Percentiles rank a stretch among this genome's conserved stretches.
Conservation (phyloP, 2,329 filamentous ascomycete species). For the Aspergillus fructus region DNA sequence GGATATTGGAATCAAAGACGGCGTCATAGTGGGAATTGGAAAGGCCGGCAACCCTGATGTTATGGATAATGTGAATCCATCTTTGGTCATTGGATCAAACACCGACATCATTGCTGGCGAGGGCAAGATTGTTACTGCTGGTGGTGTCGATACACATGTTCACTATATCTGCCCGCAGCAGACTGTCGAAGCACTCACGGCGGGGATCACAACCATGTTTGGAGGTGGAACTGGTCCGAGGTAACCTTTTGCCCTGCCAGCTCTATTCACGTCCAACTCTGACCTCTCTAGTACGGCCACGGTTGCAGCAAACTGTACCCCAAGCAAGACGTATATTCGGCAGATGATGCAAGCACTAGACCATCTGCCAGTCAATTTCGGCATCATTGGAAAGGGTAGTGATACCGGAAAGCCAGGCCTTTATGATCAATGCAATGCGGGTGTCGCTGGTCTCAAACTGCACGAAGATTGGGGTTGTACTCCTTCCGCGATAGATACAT, state of each 20-base stretch:
- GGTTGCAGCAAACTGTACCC: constrained; percentile 90
- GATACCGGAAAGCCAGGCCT: constrained; percentile 71
- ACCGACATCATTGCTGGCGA: constrained; percentile 95
- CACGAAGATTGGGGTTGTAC: constrained; percentile 97
- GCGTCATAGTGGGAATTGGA: constrained; percentile 81
- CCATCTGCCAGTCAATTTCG: constrained; percentile 76
- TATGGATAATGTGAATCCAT: constrained; percentile 79
- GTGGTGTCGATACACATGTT: constrained; percentile 85
- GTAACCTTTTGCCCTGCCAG: not conserved
- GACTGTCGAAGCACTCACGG: constrained; percentile 75
- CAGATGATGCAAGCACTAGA: constrained; percentile 91
- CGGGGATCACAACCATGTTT: constrained; percentile 85
- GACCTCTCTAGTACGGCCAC: constrained; percentile 61
- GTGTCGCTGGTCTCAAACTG: constrained; percentile 85
- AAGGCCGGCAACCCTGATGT: constrained; percentile 97
- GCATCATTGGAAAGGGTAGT: constrained; percentile 92
- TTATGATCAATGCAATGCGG: constrained; percentile 76
- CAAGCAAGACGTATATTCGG: constrained; percentile 75
- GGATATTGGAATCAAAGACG: constrained; percentile 89
- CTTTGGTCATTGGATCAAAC: constrained; percentile 79
- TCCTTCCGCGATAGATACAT: constrained; percentile 86
- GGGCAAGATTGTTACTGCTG: constrained; percentile 85
- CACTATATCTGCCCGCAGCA: constrained; percentile 97
- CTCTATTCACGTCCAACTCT: no score
- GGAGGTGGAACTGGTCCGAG: constrained; percentile 92